A percentile compares a stretch with the other conserved stretches of the same genome.
These are phyloP conservation scores for Dictyostelium purpureum DNA, from an alignment of 78 protist genomes.

Conservation along the genomic window DNA sequence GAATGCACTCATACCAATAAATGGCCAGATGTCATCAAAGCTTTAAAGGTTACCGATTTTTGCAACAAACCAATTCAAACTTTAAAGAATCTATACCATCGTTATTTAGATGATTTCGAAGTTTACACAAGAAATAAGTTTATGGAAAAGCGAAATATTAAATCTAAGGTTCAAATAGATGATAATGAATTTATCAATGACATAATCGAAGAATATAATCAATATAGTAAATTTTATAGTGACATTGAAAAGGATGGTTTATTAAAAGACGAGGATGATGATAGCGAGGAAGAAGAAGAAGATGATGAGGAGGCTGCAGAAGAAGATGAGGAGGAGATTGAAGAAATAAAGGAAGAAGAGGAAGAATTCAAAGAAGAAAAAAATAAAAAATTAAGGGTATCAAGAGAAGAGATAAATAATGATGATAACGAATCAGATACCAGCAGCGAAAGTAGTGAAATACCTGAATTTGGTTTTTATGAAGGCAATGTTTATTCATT, in stretches of 20 bases:
- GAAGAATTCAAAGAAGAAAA: not conserved
- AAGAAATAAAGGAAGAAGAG: slow-evolving; percentile 8
- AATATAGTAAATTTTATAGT: slow-evolving; percentile 19
- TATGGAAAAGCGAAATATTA: not conserved
- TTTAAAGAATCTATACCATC: slow-evolving; percentile 23
- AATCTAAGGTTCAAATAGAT: not conserved
- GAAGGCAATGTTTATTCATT: slow-evolving; percentile 19
- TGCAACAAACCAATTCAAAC: slow-evolving; percentile 61
- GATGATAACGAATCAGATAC: not conserved
- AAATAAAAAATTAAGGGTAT: no score
- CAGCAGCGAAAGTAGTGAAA: not conserved
- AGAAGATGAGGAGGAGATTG: not conserved
- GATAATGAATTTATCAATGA: not conserved
- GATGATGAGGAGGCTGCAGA: not conserved
- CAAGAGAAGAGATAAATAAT: no score
- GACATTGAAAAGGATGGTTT: not conserved
- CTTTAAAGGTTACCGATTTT: slow-evolving; percentile 32
- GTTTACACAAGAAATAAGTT: not conserved
- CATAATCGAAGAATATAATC: slow-evolving; percentile 15
- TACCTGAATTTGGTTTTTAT: slow-evolving; percentile 23
- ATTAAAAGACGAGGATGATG: slow-evolving; percentile 2
- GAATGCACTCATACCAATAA: not conserved
- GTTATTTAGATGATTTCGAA: slow-evolving; percentile 47
- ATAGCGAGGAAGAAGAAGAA: not conserved
- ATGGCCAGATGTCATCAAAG: slow-evolving; percentile 48